phyloP scores from a whole-genome alignment of 306 rosid genomes.

The Coriaria nepalensis region DNA sequence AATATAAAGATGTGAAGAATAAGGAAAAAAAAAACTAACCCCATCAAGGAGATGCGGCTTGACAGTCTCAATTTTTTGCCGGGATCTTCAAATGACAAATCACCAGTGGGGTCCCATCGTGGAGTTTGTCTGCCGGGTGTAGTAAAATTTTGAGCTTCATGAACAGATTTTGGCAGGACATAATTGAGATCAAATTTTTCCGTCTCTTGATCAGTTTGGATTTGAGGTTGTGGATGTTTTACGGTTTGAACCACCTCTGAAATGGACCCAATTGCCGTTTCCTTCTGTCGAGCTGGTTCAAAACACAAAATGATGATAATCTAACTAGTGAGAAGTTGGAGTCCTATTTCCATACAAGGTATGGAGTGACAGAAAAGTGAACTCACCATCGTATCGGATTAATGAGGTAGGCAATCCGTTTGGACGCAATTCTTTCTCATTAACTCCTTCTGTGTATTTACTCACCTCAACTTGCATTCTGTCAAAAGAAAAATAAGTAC shows the following conservation, averaged over 20 bases:
- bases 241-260: constrained; percentile 73
- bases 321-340: constrained; percentile 9
- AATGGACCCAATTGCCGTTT: constrained; percentile 54
- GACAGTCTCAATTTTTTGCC: constrained; percentile 30
- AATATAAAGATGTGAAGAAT: constrained; percentile 6
- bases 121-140: constrained; percentile 28
- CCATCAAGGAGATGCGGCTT: constrained; percentile 26
- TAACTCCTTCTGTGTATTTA: constrained; percentile 78
- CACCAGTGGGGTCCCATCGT: constrained; percentile 20
- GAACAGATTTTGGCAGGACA: constrained; percentile 38
- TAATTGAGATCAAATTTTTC: constrained; percentile 36
- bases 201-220: constrained; percentile 21
- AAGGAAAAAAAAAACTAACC: constrained; percentile 31
- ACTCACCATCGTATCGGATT: constrained; percentile 67
- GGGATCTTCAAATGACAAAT: constrained; percentile 21
- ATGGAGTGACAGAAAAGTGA: constrained; percentile 1
- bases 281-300: constrained; percentile 77
- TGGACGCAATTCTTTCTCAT: constrained; percentile 52
- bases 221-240: constrained; percentile 38
- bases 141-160: constrained; percentile 25
- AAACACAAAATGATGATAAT: constrained; percentile 5
- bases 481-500: constrained; percentile 9
- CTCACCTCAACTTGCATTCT: constrained; percentile 99
- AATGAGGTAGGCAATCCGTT: constrained; percentile 70
- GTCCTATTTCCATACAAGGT: constrained; percentile 7